A percentile compares a stretch with the other conserved stretches of the same genome.
Evolutionary conservation across 352 stramenopile species (phyloP).

Genomic region (Elongisporangium prolatum): DNA sequence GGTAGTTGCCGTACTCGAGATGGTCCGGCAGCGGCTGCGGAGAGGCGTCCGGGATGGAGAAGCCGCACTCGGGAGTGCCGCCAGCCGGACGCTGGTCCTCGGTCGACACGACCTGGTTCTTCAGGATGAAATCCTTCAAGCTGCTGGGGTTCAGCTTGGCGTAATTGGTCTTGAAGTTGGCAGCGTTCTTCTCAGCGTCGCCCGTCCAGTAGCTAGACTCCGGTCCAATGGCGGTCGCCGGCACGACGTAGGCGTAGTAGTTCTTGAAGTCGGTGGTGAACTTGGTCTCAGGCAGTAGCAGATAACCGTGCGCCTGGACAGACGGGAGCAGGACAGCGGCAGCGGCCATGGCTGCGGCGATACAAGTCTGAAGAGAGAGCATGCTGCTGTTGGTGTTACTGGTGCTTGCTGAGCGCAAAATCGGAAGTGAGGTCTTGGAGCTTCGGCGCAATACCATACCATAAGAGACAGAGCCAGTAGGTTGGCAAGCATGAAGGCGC

Average conservation of each 20-base stretch:
- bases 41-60: constrained; percentile 16
- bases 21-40: constrained; percentile 20
- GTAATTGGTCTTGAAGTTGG: constrained; percentile 14
- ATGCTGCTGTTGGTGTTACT: background rate
- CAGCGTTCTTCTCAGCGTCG: constrained; percentile 13
- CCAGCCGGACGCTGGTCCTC: background rate
- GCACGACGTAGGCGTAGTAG: constrained; percentile 15
- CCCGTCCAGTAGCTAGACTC: constrained; percentile 16
- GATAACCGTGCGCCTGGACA: constrained; percentile 16
- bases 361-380: background rate
- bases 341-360: constrained; percentile 3
- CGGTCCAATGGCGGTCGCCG: constrained; percentile 6
- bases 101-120: constrained; percentile 6
- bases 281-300: constrained; percentile 20
- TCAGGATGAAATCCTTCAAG: constrained; percentile 8
- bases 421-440: background rate
- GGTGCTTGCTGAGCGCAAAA: background rate
- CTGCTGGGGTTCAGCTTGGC: constrained; percentile 6
- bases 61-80: constrained; percentile 22
- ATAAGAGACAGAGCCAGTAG: background rate
- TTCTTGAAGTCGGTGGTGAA: constrained; percentile 20
- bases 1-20: constrained; percentile 25
- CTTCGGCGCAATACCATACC: background rate
- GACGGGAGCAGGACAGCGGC: constrained; percentile 6
- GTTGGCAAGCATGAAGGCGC: background rate